Base-by-base conservation (phyloP, 1,284 basidiomycete species). In the Fomitopsis palustris region DNA sequence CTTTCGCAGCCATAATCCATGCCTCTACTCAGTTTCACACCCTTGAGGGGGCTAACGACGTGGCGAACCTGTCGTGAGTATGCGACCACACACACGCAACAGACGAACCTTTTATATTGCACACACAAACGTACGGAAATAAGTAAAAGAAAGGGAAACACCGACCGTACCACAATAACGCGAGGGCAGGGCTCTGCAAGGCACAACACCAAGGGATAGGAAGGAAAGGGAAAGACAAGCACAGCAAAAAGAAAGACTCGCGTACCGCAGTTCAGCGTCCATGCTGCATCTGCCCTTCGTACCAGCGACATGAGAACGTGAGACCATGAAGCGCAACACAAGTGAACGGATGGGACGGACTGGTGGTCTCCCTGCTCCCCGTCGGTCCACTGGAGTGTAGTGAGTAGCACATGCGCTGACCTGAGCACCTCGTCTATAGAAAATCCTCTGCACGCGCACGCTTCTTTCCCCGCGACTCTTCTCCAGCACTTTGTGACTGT, bases 381-480 rank as follows among this genome's bases (percentile, higher is more conserved):
- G 12, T 39, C 31, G 21, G 45, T 42, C 54, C 38, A 42, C 41
- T 51, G 45, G 19, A 58, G 53, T 49, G 29, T 35, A 4, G 42
- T 43, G 35, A 25, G 25, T 17, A 35, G 35, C 10, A 53, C 10
- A 23, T 25, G 53, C 55, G 27, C 49, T 49, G 54, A 37, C 55
- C 57, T 29, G 33, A 6, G 53, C 51, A n/a, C 49, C 31, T 8
- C 8, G 6, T 23, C 66, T 72, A 90, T 64, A 90, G 74, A 71
- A 88, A 91, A 70, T 92, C 90, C 74, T 92, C 89, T 14, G 89
- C 90, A 64, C 89, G 77, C 37, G 89, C 87, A 56, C 89, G 78
- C 72, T 92, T 92, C 77, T 86, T 90, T 54, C 89, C 89, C 62
- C 87, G 79, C 59, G 81, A 75, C 66, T 89, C 87, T 62, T 89